These are phyloP conservation scores for Tolypocladium endophyticum DNA, from an alignment of 2,329 filamentous ascomycete genomes.

Conservation along the genomic window DNA sequence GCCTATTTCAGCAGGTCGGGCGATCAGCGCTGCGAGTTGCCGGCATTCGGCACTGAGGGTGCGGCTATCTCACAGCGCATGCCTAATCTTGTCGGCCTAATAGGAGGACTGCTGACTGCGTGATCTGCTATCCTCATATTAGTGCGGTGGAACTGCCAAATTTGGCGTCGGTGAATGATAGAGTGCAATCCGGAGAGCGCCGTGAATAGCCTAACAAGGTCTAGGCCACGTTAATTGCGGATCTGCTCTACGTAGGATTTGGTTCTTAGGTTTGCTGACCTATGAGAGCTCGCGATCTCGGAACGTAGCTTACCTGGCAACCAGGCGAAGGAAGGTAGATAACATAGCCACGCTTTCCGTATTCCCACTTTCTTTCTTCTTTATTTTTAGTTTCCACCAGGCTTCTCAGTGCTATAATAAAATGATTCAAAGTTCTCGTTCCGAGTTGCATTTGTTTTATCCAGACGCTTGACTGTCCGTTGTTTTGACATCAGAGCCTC, in stretches of 20 bases:
- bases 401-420: no score
- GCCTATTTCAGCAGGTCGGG: slow-evolving; percentile 10
- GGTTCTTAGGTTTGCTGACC: neutral
- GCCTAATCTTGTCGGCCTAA: slow-evolving; percentile 1
- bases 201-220: neutral
- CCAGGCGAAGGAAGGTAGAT: no score
- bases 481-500: no score
- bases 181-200: neutral
- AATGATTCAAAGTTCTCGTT: no score
- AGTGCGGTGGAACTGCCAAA: neutral
- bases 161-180: slow-evolving; percentile 4
- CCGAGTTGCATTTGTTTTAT: no score
- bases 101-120: slow-evolving; percentile 2
- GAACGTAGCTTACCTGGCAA: neutral
- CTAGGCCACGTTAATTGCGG: neutral
- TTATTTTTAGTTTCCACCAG: no score
- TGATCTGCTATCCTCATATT: neutral
- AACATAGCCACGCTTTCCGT: no score
- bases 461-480: no score
- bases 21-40: slow-evolving; percentile 5
- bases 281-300: neutral
- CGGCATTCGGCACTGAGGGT: slow-evolving; percentile 8
- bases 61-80: neutral
- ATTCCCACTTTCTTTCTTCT: no score
- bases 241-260: neutral